A percentile compares a stretch with the other conserved stretches of the same genome.
Conservation (phyloP, 371 early-diverging fungal species). For the Lichtheimia hyalospora region DNA sequence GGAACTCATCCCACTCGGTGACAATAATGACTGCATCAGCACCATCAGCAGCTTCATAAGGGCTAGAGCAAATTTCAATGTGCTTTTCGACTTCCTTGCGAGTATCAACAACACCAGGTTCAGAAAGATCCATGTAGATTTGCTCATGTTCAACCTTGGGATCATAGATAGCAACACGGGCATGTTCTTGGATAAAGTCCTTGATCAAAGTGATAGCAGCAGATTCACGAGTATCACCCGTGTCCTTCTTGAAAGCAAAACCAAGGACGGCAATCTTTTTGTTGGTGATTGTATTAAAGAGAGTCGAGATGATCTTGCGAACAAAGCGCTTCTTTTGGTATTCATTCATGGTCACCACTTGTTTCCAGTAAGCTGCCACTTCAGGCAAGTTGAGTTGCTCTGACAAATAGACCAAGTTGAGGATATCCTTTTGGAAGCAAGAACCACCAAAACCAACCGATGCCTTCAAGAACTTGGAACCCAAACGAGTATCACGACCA, state of each 20-base stretch:
- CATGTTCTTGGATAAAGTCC: slow-evolving; percentile 81
- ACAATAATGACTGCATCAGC: slow-evolving; percentile 86
- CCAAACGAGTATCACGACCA: slow-evolving; percentile 88
- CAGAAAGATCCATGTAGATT: slow-evolving; percentile 78
- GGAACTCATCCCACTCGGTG: slow-evolving; percentile 96
- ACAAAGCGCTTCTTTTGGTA: slow-evolving; percentile 91
- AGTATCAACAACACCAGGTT: slow-evolving; percentile 68
- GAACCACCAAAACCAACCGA: slow-evolving; percentile 94
- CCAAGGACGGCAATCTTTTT: slow-evolving; percentile 87
- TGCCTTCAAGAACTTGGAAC: slow-evolving; percentile 91
- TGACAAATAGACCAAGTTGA: slow-evolving; percentile 88
- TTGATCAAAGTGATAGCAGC: slow-evolving; percentile 87
- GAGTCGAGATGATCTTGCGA: slow-evolving; percentile 62
- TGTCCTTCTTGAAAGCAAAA: slow-evolving; percentile 96
- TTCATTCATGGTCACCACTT: slow-evolving; percentile 91
- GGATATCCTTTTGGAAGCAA: slow-evolving; percentile 96
- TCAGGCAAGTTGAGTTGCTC: slow-evolving; percentile 84
- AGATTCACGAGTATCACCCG: slow-evolving; percentile 94
- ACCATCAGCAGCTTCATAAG: slow-evolving; percentile 70
- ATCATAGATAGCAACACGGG: slow-evolving; percentile 84
- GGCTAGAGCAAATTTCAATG: slow-evolving; percentile 58
- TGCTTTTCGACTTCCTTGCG: slow-evolving; percentile 62
- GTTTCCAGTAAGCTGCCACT: slow-evolving; percentile 94
- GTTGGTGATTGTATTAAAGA: slow-evolving; percentile 86
- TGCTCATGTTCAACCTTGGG: slow-evolving; percentile 87